Evolutionary conservation across 176 grass and related monocot species (phyloP).

Genomic region (Zoysia pacifica): DNA sequence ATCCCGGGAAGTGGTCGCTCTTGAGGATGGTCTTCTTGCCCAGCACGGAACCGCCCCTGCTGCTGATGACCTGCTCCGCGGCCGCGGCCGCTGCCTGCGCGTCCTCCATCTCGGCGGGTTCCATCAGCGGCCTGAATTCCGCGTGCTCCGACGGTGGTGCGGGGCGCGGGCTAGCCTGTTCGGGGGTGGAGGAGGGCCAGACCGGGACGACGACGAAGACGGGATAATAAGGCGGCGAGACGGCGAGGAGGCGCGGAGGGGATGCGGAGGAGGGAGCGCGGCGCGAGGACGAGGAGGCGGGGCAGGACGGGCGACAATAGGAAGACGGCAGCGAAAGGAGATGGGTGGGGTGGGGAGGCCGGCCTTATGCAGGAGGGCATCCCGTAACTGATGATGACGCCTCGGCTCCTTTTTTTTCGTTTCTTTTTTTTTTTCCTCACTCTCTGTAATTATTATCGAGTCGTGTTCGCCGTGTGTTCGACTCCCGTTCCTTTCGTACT

Average conservation of each 20-base stretch:
- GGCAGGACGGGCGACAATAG: neutral
- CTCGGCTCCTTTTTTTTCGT: neutral
- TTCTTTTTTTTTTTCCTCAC: no score
- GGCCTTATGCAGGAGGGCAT: neutral
- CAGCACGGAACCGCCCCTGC: conserved; percentile 87
- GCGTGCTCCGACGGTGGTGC: no score
- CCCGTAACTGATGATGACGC: neutral
- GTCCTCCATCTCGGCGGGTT: conserved; percentile 44
- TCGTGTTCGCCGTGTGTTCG: neutral
- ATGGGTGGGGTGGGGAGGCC: neutral
- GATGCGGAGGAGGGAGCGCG: neutral
- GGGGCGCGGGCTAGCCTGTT: no score
- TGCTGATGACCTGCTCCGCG: conserved; percentile 85
- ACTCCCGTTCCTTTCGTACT: neutral
- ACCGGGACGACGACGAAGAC: neutral
- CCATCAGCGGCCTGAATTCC: conserved; percentile 33
- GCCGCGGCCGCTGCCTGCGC: conserved; percentile 48
- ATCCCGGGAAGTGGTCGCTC: conserved; percentile 96
- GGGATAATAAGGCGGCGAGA: neutral
- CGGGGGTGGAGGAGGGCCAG: neutral
- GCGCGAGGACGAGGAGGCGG: neutral
- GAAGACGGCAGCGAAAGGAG: neutral
- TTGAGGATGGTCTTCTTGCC: conserved; percentile 99
- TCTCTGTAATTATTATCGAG: neutral
- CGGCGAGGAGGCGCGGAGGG: neutral